These are phyloP conservation scores for Hordeum marinum DNA, from an alignment of 176 grass and related monocot species.

Conservation along the genomic window DNA sequence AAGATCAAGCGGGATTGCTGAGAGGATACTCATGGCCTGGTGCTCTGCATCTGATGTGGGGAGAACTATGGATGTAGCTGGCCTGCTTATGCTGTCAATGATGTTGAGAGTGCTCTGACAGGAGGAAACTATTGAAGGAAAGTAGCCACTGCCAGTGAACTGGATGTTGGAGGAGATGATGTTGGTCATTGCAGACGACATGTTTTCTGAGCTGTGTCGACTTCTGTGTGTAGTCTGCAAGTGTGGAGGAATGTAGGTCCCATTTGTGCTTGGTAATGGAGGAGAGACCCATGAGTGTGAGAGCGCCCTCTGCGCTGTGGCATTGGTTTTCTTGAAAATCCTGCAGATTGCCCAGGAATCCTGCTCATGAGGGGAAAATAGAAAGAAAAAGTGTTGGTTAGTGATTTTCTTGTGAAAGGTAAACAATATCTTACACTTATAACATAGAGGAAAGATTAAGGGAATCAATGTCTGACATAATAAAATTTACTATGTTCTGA, in stretches of 20 bases:
- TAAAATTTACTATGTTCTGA: background rate
- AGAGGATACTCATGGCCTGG: constrained; percentile 41
- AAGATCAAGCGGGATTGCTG: constrained; percentile 42
- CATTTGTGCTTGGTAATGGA: constrained; percentile 40
- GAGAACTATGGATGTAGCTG: constrained; percentile 21
- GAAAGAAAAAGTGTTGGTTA: background rate
- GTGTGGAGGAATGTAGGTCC: constrained; percentile 28
- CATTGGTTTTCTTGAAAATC: constrained; percentile 96
- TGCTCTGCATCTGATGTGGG: constrained; percentile 27
- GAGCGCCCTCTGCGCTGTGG: constrained; percentile 65
- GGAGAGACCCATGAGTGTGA: constrained; percentile 78
- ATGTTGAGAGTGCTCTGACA: constrained; percentile 46
- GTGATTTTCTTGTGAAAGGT: background rate
- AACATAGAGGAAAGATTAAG: background rate
- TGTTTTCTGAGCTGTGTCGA: constrained; percentile 49
- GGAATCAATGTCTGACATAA: background rate
- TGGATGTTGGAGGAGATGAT: constrained; percentile 36
- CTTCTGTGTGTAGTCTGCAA: constrained; percentile 21
- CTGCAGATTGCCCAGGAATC: constrained; percentile 95
- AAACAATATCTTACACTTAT: background rate
- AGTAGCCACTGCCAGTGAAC: constrained; percentile 37
- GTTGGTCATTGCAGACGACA: constrained; percentile 43
- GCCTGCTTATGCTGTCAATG: constrained; percentile 40
- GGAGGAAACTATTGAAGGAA: constrained; percentile 40
- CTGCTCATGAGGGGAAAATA: constrained; percentile 40